Base-by-base conservation (phyloP, 352 stramenopile species). In the Phytophthora rubi region DNA sequence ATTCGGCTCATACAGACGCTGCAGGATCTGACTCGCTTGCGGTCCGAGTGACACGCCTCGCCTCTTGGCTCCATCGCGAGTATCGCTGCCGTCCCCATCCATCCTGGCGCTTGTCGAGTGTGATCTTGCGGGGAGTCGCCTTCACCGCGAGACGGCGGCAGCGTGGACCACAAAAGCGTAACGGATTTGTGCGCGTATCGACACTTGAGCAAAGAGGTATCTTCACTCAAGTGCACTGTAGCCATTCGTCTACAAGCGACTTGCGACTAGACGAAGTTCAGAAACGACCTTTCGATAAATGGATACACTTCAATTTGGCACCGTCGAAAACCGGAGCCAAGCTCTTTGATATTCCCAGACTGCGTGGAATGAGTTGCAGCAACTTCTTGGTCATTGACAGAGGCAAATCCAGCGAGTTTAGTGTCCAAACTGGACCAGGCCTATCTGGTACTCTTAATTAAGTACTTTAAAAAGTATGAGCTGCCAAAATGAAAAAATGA, bases 1-100 rank as follows among this genome's bases (percentile, higher is more conserved):
- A 30, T 89, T 81, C 4, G 84, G 84, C 48, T 90, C 84, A 30
- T 92, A 92, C 2, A 92, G 64, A 13, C 84, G 79, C 67, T 92
- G 84, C 35, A 90, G 68, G 60, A 92, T 92, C 39, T 90, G 70
- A 33, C 56, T 89, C 21, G 81, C 68, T 59, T 90, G 81, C 8
- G 82, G 81, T 1, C 81, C 84, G 39, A 89, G 69, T 23, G 81
- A 79, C 10, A 71, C 59, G 16, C 80, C 76, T 59, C 80, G 76
- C 2, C 82, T 82, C 53, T 85, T 85, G 39, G 84, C 84, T 66
- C 84, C 84, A 55, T 92, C 77, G 26, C 84, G 81, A 63, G 13
- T 57, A n/a, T 65, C 55, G 2, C 32, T 42, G 21, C 21, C 54
- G 15, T 52, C 56, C 7, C 39, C 30, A 37, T 69, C 65, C 60